phyloP scores from a whole-genome alignment of 148 eudicot genomes.

The Mesembryanthemum crystallinum region DNA sequence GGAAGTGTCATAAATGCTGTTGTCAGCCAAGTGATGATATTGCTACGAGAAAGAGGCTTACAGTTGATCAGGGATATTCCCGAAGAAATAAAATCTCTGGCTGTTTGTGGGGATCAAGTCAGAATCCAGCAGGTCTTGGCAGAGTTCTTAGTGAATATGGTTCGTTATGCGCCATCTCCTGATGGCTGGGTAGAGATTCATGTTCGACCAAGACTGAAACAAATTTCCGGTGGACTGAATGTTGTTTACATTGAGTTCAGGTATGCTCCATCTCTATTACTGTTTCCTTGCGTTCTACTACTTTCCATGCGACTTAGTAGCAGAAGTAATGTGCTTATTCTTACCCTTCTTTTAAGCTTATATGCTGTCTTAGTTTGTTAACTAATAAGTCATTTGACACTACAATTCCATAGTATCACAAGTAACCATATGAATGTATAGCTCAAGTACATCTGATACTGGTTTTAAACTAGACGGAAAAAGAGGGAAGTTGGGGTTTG shows the following conservation, averaged over 20 bases:
- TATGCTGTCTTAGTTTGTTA: constrained; percentile 13
- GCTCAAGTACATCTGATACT: too few relatives aligned
- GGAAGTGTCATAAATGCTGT: constrained; percentile 84
- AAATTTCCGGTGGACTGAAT: constrained; percentile 40
- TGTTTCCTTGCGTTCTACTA: not conserved
- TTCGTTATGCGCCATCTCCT: constrained; percentile 77
- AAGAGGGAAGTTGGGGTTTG: not conserved
- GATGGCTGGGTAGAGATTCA: constrained; percentile 93
- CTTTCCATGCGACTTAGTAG: not conserved
- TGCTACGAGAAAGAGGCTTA: constrained; percentile 70
- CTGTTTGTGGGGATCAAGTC: constrained; percentile 75
- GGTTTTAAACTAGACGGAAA: not conserved
- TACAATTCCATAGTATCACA: not conserved
- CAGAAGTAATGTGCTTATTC: not conserved
- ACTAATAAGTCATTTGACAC: not conserved
- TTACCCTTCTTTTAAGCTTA: not conserved
- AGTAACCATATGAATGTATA: too few relatives aligned
- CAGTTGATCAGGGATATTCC: constrained; percentile 88
- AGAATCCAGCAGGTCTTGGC: constrained; percentile 83
- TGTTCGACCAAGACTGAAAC: constrained; percentile 66
- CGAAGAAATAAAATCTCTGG: constrained; percentile 70
- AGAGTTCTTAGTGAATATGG: constrained; percentile 77
- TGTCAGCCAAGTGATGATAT: constrained; percentile 84
- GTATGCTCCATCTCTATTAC: constrained; percentile 33
- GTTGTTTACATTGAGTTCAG: constrained; percentile 67